A percentile compares a stretch with the other conserved stretches of the same genome.
Evolutionary conservation across 345 rosid species (phyloP).

Genomic region (Brassica napus): DNA sequence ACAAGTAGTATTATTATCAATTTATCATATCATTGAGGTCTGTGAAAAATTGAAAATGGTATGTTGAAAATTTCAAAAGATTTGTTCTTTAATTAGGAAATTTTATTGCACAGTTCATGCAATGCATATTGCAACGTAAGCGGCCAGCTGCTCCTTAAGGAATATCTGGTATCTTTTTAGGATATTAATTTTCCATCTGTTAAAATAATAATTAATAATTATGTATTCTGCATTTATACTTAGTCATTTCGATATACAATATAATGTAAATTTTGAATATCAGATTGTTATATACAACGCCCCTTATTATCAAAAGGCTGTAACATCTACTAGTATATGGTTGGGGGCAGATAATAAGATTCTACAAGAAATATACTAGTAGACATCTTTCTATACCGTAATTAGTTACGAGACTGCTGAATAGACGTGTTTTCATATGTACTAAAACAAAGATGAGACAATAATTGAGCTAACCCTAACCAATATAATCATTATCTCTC

Average conservation of each 20-base stretch:
- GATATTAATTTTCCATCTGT: neutral
- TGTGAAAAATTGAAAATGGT: conserved; percentile 16
- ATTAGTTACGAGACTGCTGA: neutral
- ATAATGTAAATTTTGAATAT: neutral
- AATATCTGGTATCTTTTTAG: conserved; percentile 43
- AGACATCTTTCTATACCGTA: neutral
- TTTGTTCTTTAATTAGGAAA: neutral
- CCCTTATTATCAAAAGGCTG: neutral
- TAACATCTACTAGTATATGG: neutral
- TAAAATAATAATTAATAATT: conserved; percentile 9
- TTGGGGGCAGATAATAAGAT: neutral
- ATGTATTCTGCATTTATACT: conserved; percentile 23
- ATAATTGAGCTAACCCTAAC: neutral
- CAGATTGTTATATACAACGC: neutral
- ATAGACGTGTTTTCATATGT: neutral
- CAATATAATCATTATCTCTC: neutral
- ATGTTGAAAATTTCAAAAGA: conserved; percentile 34
- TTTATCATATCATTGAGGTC: conserved; percentile 8
- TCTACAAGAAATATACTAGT: neutral
- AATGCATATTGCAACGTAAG: conserved; percentile 36
- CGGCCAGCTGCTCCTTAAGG: conserved; percentile 30
- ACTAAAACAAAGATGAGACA: neutral
- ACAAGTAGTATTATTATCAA: conserved; percentile 1
- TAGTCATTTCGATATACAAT: conserved; percentile 1
- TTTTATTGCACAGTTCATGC: conserved; percentile 37